phyloP scores from a whole-genome alignment of 2,329 filamentous ascomycete species.

The Sporothrix euskadiensis region DNA sequence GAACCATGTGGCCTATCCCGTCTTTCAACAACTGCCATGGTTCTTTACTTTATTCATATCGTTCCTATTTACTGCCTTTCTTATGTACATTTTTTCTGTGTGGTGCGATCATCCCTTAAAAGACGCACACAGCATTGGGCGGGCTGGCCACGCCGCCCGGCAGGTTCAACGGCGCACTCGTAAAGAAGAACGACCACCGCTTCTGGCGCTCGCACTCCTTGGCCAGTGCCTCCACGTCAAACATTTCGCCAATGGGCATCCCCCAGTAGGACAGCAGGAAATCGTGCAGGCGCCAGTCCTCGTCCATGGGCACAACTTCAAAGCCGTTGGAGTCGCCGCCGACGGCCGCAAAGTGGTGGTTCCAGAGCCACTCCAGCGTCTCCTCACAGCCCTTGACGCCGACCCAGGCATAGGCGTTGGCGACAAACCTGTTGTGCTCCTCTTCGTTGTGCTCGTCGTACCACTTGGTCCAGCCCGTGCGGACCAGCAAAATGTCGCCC shows the following conservation, averaged over 20 bases:
- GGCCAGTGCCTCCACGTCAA: constrained; percentile 56
- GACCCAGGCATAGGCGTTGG: constrained; percentile 34
- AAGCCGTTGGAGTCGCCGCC: constrained; percentile 64
- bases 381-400: constrained; percentile 51
- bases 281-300: constrained; percentile 44
- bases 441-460: constrained; percentile 50
- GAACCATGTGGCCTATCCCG: background rate
- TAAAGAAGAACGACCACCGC: constrained; percentile 63
- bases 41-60: background rate
- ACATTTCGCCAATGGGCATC: constrained; percentile 57
- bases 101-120: background rate
- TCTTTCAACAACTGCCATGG: background rate
- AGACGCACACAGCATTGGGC: constrained; percentile 51
- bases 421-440: constrained; percentile 39
- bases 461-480: constrained; percentile 62
- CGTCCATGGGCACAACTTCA: constrained; percentile 44
- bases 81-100: background rate
- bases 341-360: constrained; percentile 66
- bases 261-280: constrained; percentile 55
- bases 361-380: constrained; percentile 66
- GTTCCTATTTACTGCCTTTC: background rate
- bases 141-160: constrained; percentile 53
- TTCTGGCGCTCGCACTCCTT: constrained; percentile 53
- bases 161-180: constrained; percentile 60
- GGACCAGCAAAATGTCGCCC: constrained; percentile 67